phyloP scores from a whole-genome alignment of 2,329 filamentous ascomycete species.

The Amauroascus verrucosus region DNA sequence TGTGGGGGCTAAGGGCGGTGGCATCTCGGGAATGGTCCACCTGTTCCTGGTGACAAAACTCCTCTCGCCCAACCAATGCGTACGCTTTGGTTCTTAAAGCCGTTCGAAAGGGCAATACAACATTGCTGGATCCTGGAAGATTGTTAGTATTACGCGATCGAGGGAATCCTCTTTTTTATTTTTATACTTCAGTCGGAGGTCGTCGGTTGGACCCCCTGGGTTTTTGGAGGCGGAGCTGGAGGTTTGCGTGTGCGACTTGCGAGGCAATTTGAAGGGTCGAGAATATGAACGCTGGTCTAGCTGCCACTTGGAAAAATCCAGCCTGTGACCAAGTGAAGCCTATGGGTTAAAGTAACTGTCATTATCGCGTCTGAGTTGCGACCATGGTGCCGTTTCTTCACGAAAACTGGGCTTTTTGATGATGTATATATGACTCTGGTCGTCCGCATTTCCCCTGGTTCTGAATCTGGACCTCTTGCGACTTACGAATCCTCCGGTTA shows the following conservation, averaged over 20 bases:
- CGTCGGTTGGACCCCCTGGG: background rate
- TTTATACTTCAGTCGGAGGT: background rate
- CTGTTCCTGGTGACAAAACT: background rate
- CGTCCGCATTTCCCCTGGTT: background rate
- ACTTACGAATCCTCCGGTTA: background rate
- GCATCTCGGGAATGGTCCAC: background rate
- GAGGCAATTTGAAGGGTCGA: background rate
- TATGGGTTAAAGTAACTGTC: too few relatives aligned
- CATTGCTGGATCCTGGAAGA: background rate
- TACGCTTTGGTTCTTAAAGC: background rate
- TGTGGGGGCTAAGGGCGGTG: background rate
- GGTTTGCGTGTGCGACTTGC: background rate
- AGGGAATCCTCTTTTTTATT: background rate
- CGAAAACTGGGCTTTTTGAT: too few relatives aligned
- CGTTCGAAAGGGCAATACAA: background rate
- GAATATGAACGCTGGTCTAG: background rate
- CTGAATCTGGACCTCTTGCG: background rate
- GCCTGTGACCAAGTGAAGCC: too few relatives aligned
- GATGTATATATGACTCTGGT: too few relatives aligned
- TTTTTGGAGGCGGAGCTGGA: background rate
- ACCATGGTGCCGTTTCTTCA: too few relatives aligned
- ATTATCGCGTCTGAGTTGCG: too few relatives aligned
- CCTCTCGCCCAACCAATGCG: background rate
- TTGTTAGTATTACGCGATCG: background rate
- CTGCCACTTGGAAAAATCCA: too few relatives aligned